Conservation (phyloP, 2,329 filamentous ascomycete genomes). For the Clarireedia homoeocarpa region DNA sequence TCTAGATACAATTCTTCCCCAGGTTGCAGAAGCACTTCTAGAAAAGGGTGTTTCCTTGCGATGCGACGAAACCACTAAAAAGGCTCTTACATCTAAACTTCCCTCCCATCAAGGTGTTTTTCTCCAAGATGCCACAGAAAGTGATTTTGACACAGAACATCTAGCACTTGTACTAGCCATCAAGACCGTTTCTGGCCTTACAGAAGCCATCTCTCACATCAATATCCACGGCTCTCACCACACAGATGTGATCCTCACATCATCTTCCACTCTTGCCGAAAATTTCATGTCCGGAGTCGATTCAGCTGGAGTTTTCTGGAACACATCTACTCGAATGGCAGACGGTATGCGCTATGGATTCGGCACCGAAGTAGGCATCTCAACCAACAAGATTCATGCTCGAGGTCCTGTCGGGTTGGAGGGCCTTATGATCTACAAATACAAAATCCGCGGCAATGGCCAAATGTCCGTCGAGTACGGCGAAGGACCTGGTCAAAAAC, state of each 20-base stretch:
- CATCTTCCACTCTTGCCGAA: constrained; percentile 59
- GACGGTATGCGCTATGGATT: constrained; percentile 98
- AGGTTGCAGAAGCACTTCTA: constrained; percentile 65
- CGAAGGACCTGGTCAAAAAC: constrained; percentile 50
- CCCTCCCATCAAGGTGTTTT: constrained; percentile 35
- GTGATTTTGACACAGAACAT: constrained; percentile 85
- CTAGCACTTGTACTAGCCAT: constrained; percentile 77
- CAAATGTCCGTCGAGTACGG: constrained; percentile 76
- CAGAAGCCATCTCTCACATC: constrained; percentile 78
- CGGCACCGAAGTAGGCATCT: constrained; percentile 96
- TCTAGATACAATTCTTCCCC: constrained; percentile 58
- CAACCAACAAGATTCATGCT: constrained; percentile 96
- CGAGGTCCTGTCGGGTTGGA: constrained; percentile 90
- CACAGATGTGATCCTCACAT: constrained; percentile 84
- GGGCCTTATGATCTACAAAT: constrained; percentile 95
- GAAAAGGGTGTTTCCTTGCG: constrained; percentile 72
- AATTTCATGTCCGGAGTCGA: constrained; percentile 80
- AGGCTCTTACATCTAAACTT: constrained; percentile 46
- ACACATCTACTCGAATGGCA: constrained; percentile 86
- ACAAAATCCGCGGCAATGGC: constrained; percentile 75
- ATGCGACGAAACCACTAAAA: constrained; percentile 65
- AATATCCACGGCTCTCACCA: constrained; percentile 89
- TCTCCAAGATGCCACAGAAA: constrained; percentile 57
- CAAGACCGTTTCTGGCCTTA: constrained; percentile 62
- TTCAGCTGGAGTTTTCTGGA: constrained; percentile 93